phyloP scores from a whole-genome alignment of 176 grass and related monocot genomes.

The Zea mays region Zm-B73-REFERENCE-NAM-5.0 NC_050097.1:184394001-184394500 shows the following conservation, averaged over 20 bases:
- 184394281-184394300: constrained; percentile 20
- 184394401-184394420: constrained; percentile 3
- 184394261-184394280: constrained; percentile 24
- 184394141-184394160: constrained; percentile 66
- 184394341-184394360: not conserved
- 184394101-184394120: constrained; percentile 4
- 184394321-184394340: not conserved
- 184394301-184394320: not conserved
- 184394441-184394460: constrained; percentile 1
- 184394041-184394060: too few relatives aligned
- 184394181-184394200: constrained; percentile 40
- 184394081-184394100: constrained; percentile 18
- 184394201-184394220: constrained; percentile 70
- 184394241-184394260: constrained; percentile 20
- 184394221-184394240: constrained; percentile 67
- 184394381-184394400: not conserved
- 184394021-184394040: constrained; percentile 21
- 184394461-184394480: not conserved
- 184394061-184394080: not conserved
- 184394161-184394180: constrained; percentile 26
- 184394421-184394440: constrained; percentile 24
- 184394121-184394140: constrained; percentile 13
- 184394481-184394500: not conserved
- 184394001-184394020: not conserved
- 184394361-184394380: not conserved